phyloP scores from a whole-genome alignment of 306 rosid genomes.

The Argentina anserina region DNA sequence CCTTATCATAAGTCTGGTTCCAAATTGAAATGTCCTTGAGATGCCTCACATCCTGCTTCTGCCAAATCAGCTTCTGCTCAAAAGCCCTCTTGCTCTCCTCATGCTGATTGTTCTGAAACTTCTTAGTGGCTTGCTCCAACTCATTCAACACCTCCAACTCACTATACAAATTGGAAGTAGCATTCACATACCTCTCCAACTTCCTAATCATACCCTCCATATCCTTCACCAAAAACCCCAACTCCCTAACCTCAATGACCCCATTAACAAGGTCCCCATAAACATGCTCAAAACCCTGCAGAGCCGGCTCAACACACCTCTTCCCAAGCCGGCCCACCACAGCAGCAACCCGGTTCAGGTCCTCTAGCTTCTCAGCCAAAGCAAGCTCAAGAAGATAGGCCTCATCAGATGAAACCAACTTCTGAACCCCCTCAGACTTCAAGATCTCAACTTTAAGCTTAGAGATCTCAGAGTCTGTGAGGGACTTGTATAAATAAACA shows the following conservation, averaged over 20 bases:
- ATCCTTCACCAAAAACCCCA: conserved; percentile 88
- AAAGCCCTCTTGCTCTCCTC: conserved; percentile 71
- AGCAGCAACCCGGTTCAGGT: conserved; percentile 67
- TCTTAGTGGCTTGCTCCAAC: conserved; percentile 74
- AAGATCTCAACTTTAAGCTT: conserved; percentile 80
- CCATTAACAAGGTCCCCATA: conserved; percentile 69
- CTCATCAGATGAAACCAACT: conserved; percentile 70
- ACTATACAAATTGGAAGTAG: conserved; percentile 67
- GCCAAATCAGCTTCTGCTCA: conserved; percentile 86
- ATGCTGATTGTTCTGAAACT: conserved; percentile 73
- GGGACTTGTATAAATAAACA: conserved; percentile 68
- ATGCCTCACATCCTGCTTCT: conserved; percentile 81
- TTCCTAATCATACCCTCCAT: conserved; percentile 96
- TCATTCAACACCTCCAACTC: conserved; percentile 92
- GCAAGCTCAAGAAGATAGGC: conserved; percentile 75
- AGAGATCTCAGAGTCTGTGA: conserved; percentile 68
- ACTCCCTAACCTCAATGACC: conserved; percentile 71
- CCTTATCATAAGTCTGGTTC: conserved; percentile 87
- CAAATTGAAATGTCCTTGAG: conserved; percentile 80
- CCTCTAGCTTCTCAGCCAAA: conserved; percentile 81
- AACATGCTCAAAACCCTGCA: conserved; percentile 97
- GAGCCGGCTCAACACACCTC: conserved; percentile 72
- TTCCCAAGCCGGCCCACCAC: conserved; percentile 90
- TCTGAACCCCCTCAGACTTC: conserved; percentile 61
- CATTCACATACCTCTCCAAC: conserved; percentile 85